Conservation (phyloP, 2,329 filamentous ascomycete genomes). For the Xylaria sp. region DNA sequence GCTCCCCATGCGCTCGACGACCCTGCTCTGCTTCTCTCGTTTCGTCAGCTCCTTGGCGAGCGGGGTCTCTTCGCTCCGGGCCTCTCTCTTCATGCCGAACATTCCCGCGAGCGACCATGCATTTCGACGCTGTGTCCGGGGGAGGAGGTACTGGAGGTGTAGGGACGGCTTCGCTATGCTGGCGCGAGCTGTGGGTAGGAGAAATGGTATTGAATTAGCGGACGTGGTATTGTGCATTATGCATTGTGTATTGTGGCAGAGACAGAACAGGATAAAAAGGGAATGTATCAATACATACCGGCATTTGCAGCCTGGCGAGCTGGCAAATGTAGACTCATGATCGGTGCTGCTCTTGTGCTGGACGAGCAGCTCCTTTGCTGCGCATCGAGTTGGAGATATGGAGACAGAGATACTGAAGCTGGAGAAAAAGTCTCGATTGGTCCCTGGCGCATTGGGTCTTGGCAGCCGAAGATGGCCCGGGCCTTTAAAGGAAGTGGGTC, state of each 20-base stretch:
- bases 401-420: slow-evolving; percentile 13
- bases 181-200: slow-evolving; percentile 37
- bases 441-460: not conserved
- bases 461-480: slow-evolving; percentile 30
- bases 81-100: slow-evolving; percentile 32
- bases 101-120: slow-evolving; percentile 54
- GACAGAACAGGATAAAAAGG: slow-evolving; percentile 18
- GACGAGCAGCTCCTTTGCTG: slow-evolving; percentile 24
- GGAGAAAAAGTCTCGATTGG: slow-evolving; percentile 30
- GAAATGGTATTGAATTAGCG: slow-evolving; percentile 22
- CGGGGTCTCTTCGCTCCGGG: slow-evolving; percentile 23
- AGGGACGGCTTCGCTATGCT: slow-evolving; percentile 42
- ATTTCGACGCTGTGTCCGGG: slow-evolving; percentile 54
- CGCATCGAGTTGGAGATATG: no score
- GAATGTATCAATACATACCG: slow-evolving; percentile 60
- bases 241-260: no score
- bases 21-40: slow-evolving; percentile 49
- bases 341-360: slow-evolving; percentile 35
- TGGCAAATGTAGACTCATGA: slow-evolving; percentile 75
- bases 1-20: slow-evolving; percentile 57
- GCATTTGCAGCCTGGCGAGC: slow-evolving; percentile 69
- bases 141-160: slow-evolving; percentile 46
- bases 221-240: not conserved
- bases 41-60: slow-evolving; percentile 26
- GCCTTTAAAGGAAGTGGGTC: not conserved